Conservation (phyloP, 2,329 filamentous ascomycete species). For the Stagonosporopsis tanaceti region DNA sequence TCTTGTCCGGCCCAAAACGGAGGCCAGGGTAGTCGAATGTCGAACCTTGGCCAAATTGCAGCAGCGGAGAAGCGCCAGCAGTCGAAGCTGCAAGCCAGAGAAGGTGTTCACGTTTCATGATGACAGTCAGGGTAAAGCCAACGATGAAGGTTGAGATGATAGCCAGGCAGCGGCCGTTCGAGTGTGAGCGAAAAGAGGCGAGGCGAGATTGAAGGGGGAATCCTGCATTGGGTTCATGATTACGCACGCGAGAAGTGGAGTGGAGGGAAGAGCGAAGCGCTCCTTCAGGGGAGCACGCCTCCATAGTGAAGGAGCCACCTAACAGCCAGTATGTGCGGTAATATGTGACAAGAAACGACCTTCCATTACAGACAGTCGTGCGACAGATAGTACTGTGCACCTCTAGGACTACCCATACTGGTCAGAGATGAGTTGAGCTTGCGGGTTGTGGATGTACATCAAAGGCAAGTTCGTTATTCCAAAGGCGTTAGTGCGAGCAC, state of each 20-base stretch:
- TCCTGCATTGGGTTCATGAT: not conserved
- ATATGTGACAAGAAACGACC: not conserved
- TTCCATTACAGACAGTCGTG: not conserved
- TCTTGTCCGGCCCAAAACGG: constrained; percentile 42
- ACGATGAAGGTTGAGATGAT: constrained; percentile 21
- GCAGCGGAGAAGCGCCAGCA: constrained; percentile 12
- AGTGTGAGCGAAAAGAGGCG: constrained; percentile 2
- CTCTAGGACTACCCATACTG: not conserved
- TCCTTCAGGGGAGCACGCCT: constrained; percentile 3
- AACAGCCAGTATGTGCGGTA: not conserved
- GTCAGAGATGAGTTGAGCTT: not conserved
- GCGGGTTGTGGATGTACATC: not conserved
- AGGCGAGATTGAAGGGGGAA: not conserved
- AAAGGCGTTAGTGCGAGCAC: not conserved
- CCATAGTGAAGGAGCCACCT: constrained; percentile 5
- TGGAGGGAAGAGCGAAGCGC: constrained; percentile 11
- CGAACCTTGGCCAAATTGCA: constrained; percentile 3
- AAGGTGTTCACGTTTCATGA: constrained; percentile 29
- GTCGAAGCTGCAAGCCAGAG: constrained; percentile 21
- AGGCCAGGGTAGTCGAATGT: constrained; percentile 34
- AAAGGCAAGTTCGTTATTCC: not conserved
- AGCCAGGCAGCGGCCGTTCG: not conserved
- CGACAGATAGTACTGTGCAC: not conserved
- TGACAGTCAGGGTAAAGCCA: constrained; percentile 19
- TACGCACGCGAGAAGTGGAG: not conserved